Conservation (phyloP, 495 filamentous ascomycete genomes). For the Penicillium crystallinum region DNA sequence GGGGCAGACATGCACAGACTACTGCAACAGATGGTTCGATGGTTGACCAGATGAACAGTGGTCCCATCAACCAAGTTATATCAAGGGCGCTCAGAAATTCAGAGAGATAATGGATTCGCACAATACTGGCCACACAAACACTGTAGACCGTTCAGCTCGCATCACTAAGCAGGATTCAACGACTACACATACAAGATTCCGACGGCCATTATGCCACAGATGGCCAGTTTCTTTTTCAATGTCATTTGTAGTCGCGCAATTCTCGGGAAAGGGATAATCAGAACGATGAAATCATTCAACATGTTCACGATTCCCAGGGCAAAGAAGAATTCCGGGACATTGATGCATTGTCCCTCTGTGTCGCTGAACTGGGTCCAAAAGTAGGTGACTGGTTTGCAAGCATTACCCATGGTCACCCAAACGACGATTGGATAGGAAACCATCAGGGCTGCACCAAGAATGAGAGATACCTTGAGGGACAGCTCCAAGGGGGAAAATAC, state of each 20-base stretch:
- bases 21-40: conserved; percentile 40
- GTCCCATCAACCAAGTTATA: conserved; percentile 35
- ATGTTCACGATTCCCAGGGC: conserved; percentile 30
- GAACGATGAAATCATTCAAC: conserved; percentile 39
- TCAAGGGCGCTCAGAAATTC: conserved; percentile 28
- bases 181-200: conserved; percentile 30
- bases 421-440: conserved; percentile 22
- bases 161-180: not conserved
- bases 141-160: not conserved
- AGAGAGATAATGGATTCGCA: conserved; percentile 36
- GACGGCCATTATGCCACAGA: conserved; percentile 36
- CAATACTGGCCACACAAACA: conserved; percentile 27
- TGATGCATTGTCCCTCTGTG: conserved; percentile 20
- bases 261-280: conserved; percentile 37
- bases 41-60: conserved; percentile 40
- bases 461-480: conserved; percentile 10
- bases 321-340: conserved; percentile 27
- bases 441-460: conserved; percentile 13
- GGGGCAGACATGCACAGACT: conserved; percentile 39
- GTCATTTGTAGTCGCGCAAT: conserved; percentile 30
- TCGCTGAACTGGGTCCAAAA: conserved; percentile 29
- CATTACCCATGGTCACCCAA: conserved; percentile 11
- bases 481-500: conserved; percentile 24
- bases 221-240: conserved; percentile 31
- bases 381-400: conserved; percentile 24